phyloP scores from a whole-genome alignment of 331 rosid species.

The Dryas integrifolia region DNA sequence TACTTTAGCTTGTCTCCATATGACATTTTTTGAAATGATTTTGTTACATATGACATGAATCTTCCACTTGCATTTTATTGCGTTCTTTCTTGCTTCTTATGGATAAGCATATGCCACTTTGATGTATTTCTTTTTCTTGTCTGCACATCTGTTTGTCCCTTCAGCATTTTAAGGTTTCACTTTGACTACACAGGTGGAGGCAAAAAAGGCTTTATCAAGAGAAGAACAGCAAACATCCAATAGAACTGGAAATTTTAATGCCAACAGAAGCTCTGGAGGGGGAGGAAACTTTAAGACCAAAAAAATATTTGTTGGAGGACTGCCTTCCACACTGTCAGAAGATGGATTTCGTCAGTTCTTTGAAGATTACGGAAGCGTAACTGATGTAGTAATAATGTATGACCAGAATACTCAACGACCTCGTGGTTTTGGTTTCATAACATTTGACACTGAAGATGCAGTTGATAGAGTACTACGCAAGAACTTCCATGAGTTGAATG shows the following conservation, averaged over 20 bases:
- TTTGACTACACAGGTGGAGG: constrained; percentile 51
- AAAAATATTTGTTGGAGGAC: constrained; percentile 61
- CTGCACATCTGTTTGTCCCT: not conserved
- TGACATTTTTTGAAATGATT: not conserved
- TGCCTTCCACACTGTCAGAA: constrained; percentile 56
- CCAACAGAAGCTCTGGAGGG: constrained; percentile 46
- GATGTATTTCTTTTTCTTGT: not conserved
- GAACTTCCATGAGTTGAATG: constrained; percentile 55
- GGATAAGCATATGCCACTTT: not conserved
- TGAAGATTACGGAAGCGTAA: constrained; percentile 50
- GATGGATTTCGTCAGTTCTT: constrained; percentile 59
- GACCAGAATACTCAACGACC: constrained; percentile 67
- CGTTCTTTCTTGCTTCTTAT: not conserved
- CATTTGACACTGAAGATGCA: constrained; percentile 57
- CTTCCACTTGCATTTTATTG: not conserved
- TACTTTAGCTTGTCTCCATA: not conserved
- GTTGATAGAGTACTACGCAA: constrained; percentile 55
- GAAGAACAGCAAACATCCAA: constrained; percentile 61
- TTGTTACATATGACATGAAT: not conserved
- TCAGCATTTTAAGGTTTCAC: constrained; percentile 6
- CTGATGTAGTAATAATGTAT: constrained; percentile 63
- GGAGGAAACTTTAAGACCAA: constrained; percentile 60
- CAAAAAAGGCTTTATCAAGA: constrained; percentile 57
- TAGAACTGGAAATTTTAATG: constrained; percentile 38
- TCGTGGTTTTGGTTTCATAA: constrained; percentile 62